phyloP scores from a whole-genome alignment of 495 filamentous ascomycete genomes.

The Viridothelium virens region DNA sequence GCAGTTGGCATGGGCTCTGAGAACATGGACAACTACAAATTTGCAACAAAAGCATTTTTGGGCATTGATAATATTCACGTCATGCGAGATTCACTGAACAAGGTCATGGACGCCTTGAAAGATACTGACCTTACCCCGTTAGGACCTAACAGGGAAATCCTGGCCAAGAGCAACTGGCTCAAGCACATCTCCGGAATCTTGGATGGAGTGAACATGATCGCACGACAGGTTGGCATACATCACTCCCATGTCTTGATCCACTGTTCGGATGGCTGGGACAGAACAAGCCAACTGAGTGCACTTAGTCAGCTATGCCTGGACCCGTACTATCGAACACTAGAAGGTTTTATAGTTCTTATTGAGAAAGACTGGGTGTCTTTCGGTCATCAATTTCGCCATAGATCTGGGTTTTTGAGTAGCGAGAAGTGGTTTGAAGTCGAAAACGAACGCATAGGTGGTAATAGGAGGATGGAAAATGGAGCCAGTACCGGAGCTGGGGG shows the following conservation, averaged over 20 bases:
- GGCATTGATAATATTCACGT: slow-evolving; percentile 99
- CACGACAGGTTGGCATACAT: slow-evolving; percentile 78
- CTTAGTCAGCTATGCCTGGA: slow-evolving; percentile 89
- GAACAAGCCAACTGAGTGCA: slow-evolving; percentile 92
- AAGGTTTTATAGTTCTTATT: slow-evolving; percentile 89
- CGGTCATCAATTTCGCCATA: slow-evolving; percentile 91
- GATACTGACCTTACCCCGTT: slow-evolving; percentile 83
- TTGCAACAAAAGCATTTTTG: slow-evolving; percentile 86
- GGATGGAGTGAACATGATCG: slow-evolving; percentile 76
- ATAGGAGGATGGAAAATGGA: slow-evolving; percentile 26
- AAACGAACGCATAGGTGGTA: slow-evolving; percentile 54
- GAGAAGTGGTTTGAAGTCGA: slow-evolving; percentile 95
- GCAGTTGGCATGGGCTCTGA: slow-evolving; percentile 88
- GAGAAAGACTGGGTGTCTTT: slow-evolving; percentile 99
- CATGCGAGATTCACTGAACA: slow-evolving; percentile 87
- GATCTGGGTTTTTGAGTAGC: slow-evolving; percentile 74
- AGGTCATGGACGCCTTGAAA: slow-evolving; percentile 83
- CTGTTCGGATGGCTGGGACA: slow-evolving; percentile 98
- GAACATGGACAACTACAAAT: slow-evolving; percentile 96
- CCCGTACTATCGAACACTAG: slow-evolving; percentile 89
- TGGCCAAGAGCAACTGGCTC: slow-evolving; percentile 81
- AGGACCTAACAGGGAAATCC: slow-evolving; percentile 71
- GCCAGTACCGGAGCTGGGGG: slow-evolving; percentile 31
- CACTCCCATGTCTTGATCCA: slow-evolving; percentile 95
- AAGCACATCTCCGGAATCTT: slow-evolving; percentile 82